A percentile compares a stretch with the other conserved stretches of the same genome.
Evolutionary conservation across 2,329 filamentous ascomycete species (phyloP).

Genomic region (Furcasterigmium sp.): DNA sequence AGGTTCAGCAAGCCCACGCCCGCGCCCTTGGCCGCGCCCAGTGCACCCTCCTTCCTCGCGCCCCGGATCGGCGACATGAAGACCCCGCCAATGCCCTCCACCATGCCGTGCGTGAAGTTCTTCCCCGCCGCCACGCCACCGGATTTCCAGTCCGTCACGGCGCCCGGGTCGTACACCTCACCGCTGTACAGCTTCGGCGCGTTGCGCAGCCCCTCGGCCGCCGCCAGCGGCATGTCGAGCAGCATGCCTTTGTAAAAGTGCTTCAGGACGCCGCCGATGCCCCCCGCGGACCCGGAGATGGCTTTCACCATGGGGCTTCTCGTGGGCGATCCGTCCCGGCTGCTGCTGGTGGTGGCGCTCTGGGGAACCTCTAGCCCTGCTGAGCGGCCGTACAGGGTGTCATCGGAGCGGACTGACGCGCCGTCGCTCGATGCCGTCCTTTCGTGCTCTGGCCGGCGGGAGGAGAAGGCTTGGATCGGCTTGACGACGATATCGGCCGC

Average conservation of each 20-base stretch:
- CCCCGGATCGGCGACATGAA: slow-evolving; percentile 35
- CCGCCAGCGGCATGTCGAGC: slow-evolving; percentile 40
- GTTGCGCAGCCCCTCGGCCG: slow-evolving; percentile 48
- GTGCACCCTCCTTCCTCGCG: slow-evolving; percentile 29
- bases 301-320: slow-evolving; percentile 4
- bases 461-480: slow-evolving; percentile 10
- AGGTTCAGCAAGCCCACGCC: slow-evolving; percentile 31
- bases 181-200: slow-evolving; percentile 46
- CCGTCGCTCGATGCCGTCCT: slow-evolving; percentile 1
- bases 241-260: slow-evolving; percentile 26
- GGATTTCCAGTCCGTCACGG: slow-evolving; percentile 38
- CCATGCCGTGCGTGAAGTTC: slow-evolving; percentile 36
- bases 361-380: not conserved
- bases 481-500: slow-evolving; percentile 13
- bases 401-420: not conserved
- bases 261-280: slow-evolving; percentile 31
- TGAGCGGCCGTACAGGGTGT: not conserved
- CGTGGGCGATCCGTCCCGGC: not conserved
- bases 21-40: slow-evolving; percentile 34
- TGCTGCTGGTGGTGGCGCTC: not conserved
- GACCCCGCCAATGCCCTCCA: slow-evolving; percentile 37
- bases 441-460: too few species aligned
- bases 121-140: slow-evolving; percentile 36
- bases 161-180: slow-evolving; percentile 22
- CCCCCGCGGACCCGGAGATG: slow-evolving; percentile 9